Base-by-base conservation (phyloP, 2,329 filamentous ascomycete species). In the Alternaria triticimaculans region DNA sequence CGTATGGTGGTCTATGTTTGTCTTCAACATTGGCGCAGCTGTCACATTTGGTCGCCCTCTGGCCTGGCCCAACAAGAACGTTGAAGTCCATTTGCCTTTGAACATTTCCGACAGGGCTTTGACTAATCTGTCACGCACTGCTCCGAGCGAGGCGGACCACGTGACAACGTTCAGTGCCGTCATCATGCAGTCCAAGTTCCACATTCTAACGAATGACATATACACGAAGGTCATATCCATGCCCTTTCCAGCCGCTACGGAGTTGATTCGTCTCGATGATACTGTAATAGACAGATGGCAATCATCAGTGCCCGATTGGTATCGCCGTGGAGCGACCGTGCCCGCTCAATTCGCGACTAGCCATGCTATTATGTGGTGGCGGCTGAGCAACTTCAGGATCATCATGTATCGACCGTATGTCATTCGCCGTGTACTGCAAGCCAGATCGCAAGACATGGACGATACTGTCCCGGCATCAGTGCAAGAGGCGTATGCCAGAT, bases 31-130 rank as follows among this genome's bases (percentile, higher is more conserved):
- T 18, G 84, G 84, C n/a, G 84, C 84, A 14, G 81, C 82, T 23
- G 82, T 85, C 55, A 86, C 84, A 0, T 85, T 85, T 65, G 82
- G 83, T 21, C 80, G 84, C 33, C 84, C 84, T 0, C 78, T 85
- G 4, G 54, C 54, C 26, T 56, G 54, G 54, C 54, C 54, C 12
- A 56, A 56, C 43, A 46, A 55, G 63, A 60, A 60, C 6, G 49
- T 66, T 5, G 64, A 66, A 43, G 57, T 66, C 9, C 63, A 62
- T 51, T 30, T 66, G 44, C 64, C 64, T 1, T 45, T 64, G 23
- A 66, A 66, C 25, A 37, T 66, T 23, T 43, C 55, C 9, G 54
- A 58, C 20, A 55, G 64, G 37, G 60, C 77, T 76, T 62, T 79
- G 2, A 83, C 77, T 28, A 73, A 77, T 45, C 20, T 77, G 65